Evolutionary conservation across 2,329 filamentous ascomycete species (phyloP), one percentile per base, ranked within the genome.

Genomic region (Byssochlamys sp.): DNA sequence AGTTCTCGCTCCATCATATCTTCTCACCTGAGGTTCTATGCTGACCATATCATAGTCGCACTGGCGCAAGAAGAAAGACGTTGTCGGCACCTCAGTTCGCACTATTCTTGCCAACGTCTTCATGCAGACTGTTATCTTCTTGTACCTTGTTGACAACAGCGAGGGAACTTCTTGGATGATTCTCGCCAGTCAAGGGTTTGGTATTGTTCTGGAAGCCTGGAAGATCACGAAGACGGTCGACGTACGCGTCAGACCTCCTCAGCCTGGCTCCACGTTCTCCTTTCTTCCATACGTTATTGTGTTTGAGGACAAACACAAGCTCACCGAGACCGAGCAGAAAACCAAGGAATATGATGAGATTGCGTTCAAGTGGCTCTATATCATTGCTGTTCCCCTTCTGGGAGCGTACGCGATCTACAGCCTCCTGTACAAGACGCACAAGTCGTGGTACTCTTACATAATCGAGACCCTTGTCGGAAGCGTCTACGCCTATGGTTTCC

Each of bases 111-210:
- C 90, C 71, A 99, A 97, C 69, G 91, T 97, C 61, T 91, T 97
- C 73, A 99, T 99, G 94, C 94, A 99, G 75, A 74, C 82, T 5
- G 82, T 97, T 69, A 96, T 99, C 74, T 95, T 99, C 82, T 81
- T 99, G 52, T 99, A 99, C 75, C 83, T 99, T 29, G 78, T 99
- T 67, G 94, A 99, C 77, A 97, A 99, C 78, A 95, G 91, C 63
- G 91, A 96, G 58, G 95, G 94, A 72, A 99, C 94, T 0, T 95
- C 89, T 62, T 99, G 92, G 92, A 97, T 99, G 91, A 97, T 99
- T 66, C 80, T 99, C 24, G 91, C 91, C 54, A 88, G 90, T 10
- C 94, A 99, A 77, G 94, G 88, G 24, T 85, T 95, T 61, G 91
- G 91, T 54, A 89, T 90, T 57, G 73, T 86, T 1, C 80, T 90